Percentiles rank a stretch among this genome's conserved stretches.
Conservation (phyloP, 805 yeast species). For the Yarrowia porcina region DNA sequence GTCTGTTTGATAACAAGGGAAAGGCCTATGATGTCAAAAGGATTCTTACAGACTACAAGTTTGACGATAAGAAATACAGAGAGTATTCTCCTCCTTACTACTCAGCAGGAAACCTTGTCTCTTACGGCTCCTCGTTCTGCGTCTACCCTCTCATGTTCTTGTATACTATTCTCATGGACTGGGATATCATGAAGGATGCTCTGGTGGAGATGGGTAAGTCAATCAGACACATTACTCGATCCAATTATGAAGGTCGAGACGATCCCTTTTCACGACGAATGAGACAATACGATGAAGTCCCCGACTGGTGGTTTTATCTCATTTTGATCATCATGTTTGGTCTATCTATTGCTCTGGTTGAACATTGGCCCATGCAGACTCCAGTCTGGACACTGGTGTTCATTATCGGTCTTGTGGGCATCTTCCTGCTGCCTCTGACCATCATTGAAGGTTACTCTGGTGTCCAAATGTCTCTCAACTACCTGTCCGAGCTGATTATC, state of each 20-base stretch:
- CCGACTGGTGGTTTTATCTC: slow-evolving; percentile 65
- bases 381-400: slow-evolving; percentile 62
- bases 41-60: slow-evolving; percentile 39
- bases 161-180: slow-evolving; percentile 26
- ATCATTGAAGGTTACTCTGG: slow-evolving; percentile 59
- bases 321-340: slow-evolving; percentile 46
- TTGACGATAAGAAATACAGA: slow-evolving; percentile 48
- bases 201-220: slow-evolving; percentile 3
- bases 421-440: slow-evolving; percentile 58
- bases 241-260: slow-evolving; percentile 23
- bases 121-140: slow-evolving; percentile 55
- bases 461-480: slow-evolving; percentile 54
- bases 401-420: slow-evolving; percentile 50
- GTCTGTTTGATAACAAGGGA: slow-evolving; percentile 53
- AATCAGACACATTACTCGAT: background rate
- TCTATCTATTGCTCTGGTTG: slow-evolving; percentile 35
- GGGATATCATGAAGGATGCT: slow-evolving; percentile 30
- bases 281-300: slow-evolving; percentile 61
- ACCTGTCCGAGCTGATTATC: slow-evolving; percentile 58
- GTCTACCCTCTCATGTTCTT: slow-evolving; percentile 46
- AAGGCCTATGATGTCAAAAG: slow-evolving; percentile 47
- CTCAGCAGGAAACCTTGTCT: slow-evolving; percentile 45
- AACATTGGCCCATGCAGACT: slow-evolving; percentile 46
- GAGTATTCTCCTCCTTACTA: slow-evolving; percentile 65
- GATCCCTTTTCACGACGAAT: slow-evolving; percentile 40